A percentile compares a stretch with the other conserved stretches of the same genome.
Evolutionary conservation across 176 grass and related monocot species (phyloP).

Genomic region (Pontederia paniculata): DNA sequence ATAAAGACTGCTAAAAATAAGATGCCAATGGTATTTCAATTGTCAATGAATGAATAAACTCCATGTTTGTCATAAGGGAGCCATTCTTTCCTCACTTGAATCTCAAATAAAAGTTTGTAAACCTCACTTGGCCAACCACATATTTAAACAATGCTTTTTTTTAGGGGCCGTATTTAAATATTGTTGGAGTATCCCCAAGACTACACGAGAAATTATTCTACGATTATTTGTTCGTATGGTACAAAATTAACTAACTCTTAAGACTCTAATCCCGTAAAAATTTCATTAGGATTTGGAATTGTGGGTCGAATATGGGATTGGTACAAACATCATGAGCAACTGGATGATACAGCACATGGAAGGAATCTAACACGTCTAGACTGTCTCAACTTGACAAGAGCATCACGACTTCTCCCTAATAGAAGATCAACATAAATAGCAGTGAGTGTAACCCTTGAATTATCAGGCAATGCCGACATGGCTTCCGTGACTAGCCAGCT

Average conservation of each 20-base stretch:
- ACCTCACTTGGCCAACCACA: no score
- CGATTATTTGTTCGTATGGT: slow-evolving; percentile 17
- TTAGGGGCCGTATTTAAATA: background rate
- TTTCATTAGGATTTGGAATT: slow-evolving; percentile 2
- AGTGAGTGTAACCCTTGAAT: slow-evolving; percentile 53
- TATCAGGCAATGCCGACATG: slow-evolving; percentile 39
- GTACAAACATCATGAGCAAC: slow-evolving; percentile 10
- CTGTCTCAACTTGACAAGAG: slow-evolving; percentile 55
- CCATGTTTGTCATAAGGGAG: no score
- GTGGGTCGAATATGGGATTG: background rate
- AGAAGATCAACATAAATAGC: slow-evolving; percentile 80
- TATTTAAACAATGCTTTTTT: no score
- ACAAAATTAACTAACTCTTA: background rate
- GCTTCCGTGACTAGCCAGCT: slow-evolving; percentile 41
- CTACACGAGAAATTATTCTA: slow-evolving; percentile 20
- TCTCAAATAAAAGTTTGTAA: no score
- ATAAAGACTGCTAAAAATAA: no score
- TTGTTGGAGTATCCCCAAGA: background rate
- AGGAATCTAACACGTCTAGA: slow-evolving; percentile 69
- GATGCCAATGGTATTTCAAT: no score
- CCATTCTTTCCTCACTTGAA: no score
- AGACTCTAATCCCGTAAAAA: slow-evolving; percentile 1
- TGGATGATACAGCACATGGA: slow-evolving; percentile 29
- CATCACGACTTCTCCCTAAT: slow-evolving; percentile 50
- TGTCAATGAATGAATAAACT: no score